phyloP scores from a whole-genome alignment of 2,329 filamentous ascomycete genomes.

The Neoarthrinium moseri region DNA sequence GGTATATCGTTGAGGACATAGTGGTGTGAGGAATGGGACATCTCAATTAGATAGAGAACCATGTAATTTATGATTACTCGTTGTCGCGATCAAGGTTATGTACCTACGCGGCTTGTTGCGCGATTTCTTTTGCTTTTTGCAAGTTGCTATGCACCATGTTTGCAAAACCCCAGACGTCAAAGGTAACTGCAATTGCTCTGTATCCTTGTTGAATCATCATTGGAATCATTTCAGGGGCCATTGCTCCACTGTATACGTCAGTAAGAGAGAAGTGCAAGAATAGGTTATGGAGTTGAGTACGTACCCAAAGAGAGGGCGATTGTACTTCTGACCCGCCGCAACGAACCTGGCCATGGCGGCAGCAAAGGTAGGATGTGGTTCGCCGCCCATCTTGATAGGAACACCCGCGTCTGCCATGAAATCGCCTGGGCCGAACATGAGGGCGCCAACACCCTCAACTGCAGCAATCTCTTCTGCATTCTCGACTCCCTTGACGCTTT shows the following conservation, averaged over 20 bases:
- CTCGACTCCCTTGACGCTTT: conserved; percentile 20
- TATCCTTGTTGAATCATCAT: conserved; percentile 14
- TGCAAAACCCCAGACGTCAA: conserved; percentile 14
- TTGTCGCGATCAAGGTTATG: too few relatives aligned
- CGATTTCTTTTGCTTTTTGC: conserved; percentile 3
- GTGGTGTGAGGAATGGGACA: too few relatives aligned
- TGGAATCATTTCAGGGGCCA: conserved; percentile 37
- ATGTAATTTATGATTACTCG: too few relatives aligned
- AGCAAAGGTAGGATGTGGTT: conserved; percentile 9
- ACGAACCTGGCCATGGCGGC: conserved; percentile 13
- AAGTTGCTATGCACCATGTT: conserved; percentile 9
- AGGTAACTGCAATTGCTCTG: conserved; percentile 10
- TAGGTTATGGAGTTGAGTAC: neutral
- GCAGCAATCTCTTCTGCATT: conserved; percentile 22
- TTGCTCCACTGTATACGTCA: conserved; percentile 2
- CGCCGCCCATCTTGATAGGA: conserved; percentile 6
- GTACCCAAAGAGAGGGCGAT: conserved; percentile 19
- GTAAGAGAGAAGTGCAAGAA: neutral
- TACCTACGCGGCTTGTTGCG: neutral
- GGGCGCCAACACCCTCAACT: conserved; percentile 11
- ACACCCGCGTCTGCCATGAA: conserved; percentile 16
- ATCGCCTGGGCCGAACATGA: conserved; percentile 20
- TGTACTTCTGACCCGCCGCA: conserved; percentile 9
- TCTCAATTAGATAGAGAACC: too few relatives aligned
- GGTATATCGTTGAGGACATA: too few relatives aligned